These are phyloP conservation scores for Lactarius tabidus DNA, from an alignment of 768 basidiomycete genomes.

Conservation along the genomic window DNA sequence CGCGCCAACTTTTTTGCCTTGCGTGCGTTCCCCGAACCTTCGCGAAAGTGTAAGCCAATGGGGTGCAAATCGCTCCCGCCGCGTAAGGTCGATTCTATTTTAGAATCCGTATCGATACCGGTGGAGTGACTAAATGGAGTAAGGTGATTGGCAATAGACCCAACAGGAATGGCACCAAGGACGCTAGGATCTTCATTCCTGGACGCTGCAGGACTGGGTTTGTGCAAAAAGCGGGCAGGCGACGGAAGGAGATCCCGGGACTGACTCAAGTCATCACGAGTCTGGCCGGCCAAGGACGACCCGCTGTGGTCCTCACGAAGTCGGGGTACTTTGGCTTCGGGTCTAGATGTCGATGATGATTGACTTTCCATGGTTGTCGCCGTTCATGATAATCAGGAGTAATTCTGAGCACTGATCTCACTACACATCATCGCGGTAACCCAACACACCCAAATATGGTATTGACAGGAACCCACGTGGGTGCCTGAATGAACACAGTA, in stretches of 20 bases:
- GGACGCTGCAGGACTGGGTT: background rate
- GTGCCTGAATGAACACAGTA: background rate
- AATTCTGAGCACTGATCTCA: background rate
- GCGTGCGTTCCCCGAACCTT: conserved; percentile 25
- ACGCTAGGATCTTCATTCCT: background rate
- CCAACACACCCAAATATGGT: conserved; percentile 6
- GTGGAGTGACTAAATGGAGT: conserved; percentile 4
- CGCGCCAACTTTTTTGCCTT: conserved; percentile 13
- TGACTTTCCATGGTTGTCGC: conserved; percentile 1
- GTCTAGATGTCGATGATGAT: background rate
- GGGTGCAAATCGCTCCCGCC: background rate
- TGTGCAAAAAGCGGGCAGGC: conserved; percentile 3
- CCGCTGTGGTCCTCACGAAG: background rate
- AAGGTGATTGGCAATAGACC: background rate
- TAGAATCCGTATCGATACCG: background rate
- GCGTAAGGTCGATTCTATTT: conserved; percentile 1
- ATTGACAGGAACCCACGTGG: conserved; percentile 7
- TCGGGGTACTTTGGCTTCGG: background rate
- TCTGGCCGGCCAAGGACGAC: background rate
- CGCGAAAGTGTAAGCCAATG: conserved; percentile 23
- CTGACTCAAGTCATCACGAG: background rate
- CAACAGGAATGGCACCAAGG: background rate
- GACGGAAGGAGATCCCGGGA: background rate
- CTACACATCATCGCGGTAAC: background rate
- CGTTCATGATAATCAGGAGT: conserved; percentile 1